phyloP scores from a whole-genome alignment of 768 basidiomycete genomes.

The Jaapia argillacea region DNA sequence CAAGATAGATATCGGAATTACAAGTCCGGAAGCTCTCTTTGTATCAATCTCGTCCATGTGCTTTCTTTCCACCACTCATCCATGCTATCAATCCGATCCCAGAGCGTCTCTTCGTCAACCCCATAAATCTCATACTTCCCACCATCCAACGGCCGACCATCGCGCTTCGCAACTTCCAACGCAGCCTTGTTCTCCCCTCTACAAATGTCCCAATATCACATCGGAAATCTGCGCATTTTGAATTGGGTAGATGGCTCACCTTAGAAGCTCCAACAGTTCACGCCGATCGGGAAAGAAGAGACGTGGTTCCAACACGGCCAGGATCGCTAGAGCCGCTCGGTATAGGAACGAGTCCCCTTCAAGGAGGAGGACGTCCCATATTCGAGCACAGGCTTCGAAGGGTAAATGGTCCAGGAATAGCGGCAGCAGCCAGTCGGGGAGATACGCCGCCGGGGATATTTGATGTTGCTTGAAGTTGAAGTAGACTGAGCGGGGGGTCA shows the following conservation, averaged over 20 bases:
- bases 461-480: slow-evolving; percentile 94
- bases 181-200: slow-evolving; percentile 83
- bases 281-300: slow-evolving; percentile 81
- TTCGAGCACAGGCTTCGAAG: slow-evolving; percentile 79
- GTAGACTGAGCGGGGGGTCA: slow-evolving; percentile 46
- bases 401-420: slow-evolving; percentile 83
- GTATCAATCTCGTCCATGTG: slow-evolving; percentile 77
- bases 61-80: slow-evolving; percentile 91
- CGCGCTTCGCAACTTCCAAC: slow-evolving; percentile 71
- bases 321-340: slow-evolving; percentile 71
- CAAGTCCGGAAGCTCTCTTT: slow-evolving; percentile 78
- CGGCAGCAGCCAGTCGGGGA: slow-evolving; percentile 73
- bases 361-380: slow-evolving; percentile 82
- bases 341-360: slow-evolving; percentile 90
- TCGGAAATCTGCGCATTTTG: slow-evolving; percentile 4
- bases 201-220: background rate
- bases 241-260: slow-evolving; percentile 25
- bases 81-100: slow-evolving; percentile 75
- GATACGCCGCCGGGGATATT: slow-evolving; percentile 76
- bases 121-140: slow-evolving; percentile 84
- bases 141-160: slow-evolving; percentile 48
- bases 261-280: slow-evolving; percentile 71
- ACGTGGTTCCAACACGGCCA: slow-evolving; percentile 76
- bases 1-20: too few species aligned
- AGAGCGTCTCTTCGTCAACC: slow-evolving; percentile 75